Base-by-base conservation (phyloP, 1,284 basidiomycete genomes). In the Leccinum ambiguum region DNA sequence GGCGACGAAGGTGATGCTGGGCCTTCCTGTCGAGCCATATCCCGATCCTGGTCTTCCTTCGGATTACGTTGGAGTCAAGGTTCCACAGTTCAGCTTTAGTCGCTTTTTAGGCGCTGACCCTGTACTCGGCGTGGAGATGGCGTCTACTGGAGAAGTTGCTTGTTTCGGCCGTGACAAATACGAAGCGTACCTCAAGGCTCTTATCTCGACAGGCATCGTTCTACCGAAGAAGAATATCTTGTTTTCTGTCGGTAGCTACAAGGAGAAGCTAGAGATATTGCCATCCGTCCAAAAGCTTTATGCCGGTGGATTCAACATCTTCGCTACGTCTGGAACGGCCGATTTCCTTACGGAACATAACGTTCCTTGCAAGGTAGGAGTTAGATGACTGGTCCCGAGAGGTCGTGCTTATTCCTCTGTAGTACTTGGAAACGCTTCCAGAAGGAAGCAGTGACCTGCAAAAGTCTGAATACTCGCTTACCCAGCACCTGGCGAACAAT, bases 51-150 rank as follows among this genome's bases (percentile, higher is more conserved):
- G 89, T 68, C 81, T 98, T 70, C 95, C 97, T 1, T 75, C 86
- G 63, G 93, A 98, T 77, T 99, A 99, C 73, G 96, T 98, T 67
- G 97, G 96, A 69, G 91, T 99, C 79, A 99, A 99, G 83, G 97
- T 98, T 16, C 96, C 97, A 30, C 97, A 99, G 79, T 99, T 99
- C 87, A 95, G 92, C 71, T 99, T 98, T 83, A 94, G 91, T 74
- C 90, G 97, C 66, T 81, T 99, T 43, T 96, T 94, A 26, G 97
- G 97, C 48, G 97, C 97, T 39, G 97, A 99, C 78, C 97, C 97
- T 16, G 91, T 99, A 21, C 86, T 99, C n/a, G 97, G 97, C 75
- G 97, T 99, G 61, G 97, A 99, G 82, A 99, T 99, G 97, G 97
- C 97, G 16, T 98, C 97, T n/a, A 99, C 97, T 1, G 97, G 97